A percentile compares a stretch with the other conserved stretches of the same genome.
phyloP scores from a whole-genome alignment of 148 eudicot genomes.

The Heliosperma pusillum region DNA sequence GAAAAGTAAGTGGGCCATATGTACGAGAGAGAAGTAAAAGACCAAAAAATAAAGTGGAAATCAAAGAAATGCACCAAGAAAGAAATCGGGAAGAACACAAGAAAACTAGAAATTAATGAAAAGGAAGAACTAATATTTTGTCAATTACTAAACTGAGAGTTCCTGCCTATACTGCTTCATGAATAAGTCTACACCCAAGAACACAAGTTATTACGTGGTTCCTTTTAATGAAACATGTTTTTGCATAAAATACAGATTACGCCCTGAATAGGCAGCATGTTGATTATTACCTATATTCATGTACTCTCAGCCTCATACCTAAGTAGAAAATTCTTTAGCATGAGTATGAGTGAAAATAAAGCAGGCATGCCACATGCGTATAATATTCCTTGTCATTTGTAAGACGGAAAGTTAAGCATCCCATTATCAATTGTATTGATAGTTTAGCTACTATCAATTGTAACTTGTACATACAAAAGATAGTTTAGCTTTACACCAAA shows the following conservation, averaged over 20 bases:
- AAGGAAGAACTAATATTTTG: not conserved
- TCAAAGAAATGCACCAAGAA: no score
- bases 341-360: not conserved
- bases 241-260: not conserved
- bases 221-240: not conserved
- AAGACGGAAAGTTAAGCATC: not conserved
- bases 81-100: no score
- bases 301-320: not conserved
- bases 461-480: conserved; percentile 2
- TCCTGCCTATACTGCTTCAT: not conserved
- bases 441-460: not conserved
- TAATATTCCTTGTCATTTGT: not conserved
- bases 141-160: no score
- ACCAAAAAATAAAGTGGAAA: no score
- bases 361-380: not conserved
- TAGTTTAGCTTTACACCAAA: not conserved
- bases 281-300: not conserved
- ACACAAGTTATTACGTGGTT: not conserved
- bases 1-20: no score
- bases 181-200: not conserved
- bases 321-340: not conserved
- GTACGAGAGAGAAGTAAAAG: no score
- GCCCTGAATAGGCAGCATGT: not conserved
- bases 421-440: not conserved
- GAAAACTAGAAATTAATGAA: no score